Evolutionary conservation across 495 filamentous ascomycete species (phyloP).

Genomic region (Hyphodiscus hymeniophilus): DNA sequence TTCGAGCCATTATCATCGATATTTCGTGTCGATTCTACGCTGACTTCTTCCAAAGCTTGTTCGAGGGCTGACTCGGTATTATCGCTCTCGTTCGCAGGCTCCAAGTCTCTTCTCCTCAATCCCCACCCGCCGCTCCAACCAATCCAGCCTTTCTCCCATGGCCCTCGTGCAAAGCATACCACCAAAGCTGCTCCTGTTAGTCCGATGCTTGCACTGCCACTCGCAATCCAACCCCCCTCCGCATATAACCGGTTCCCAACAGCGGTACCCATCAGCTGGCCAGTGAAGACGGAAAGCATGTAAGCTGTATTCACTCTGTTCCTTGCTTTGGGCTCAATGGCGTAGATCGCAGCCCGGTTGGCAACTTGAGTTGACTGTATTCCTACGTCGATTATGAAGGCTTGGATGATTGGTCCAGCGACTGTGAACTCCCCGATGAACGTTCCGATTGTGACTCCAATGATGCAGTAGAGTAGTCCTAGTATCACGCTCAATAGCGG

Average conservation of each 20-base stretch:
- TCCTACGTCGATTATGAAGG: conserved; percentile 64
- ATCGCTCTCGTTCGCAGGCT: not conserved
- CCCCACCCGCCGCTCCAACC: conserved; percentile 68
- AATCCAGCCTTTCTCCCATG: conserved; percentile 63
- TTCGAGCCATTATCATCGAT: not conserved
- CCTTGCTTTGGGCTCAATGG: conserved; percentile 59
- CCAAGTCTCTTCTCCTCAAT: conserved; percentile 26
- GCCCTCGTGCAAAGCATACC: conserved; percentile 51
- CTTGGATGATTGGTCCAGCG: conserved; percentile 68
- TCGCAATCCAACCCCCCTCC: conserved; percentile 58
- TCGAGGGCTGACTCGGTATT: conserved; percentile 17
- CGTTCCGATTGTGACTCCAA: conserved; percentile 61
- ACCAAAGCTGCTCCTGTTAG: conserved; percentile 54
- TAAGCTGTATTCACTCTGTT: conserved; percentile 80
- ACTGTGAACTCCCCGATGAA: conserved; percentile 52
- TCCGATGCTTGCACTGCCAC: conserved; percentile 58
- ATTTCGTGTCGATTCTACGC: conserved; percentile 8
- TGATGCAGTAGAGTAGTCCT: conserved; percentile 46
- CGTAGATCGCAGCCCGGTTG: conserved; percentile 64
- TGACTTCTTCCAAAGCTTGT: conserved; percentile 13
- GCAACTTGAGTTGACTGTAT: conserved; percentile 69
- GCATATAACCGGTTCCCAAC: conserved; percentile 67
- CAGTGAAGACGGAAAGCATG: conserved; percentile 67
- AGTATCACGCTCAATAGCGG: conserved; percentile 60
- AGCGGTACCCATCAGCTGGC: conserved; percentile 68